Percentiles rank a stretch among this genome's conserved stretches.
Evolutionary conservation across 225 moss, liverwort and hornwort species (phyloP).

Genomic region (Thuidium tamariscinum): DNA sequence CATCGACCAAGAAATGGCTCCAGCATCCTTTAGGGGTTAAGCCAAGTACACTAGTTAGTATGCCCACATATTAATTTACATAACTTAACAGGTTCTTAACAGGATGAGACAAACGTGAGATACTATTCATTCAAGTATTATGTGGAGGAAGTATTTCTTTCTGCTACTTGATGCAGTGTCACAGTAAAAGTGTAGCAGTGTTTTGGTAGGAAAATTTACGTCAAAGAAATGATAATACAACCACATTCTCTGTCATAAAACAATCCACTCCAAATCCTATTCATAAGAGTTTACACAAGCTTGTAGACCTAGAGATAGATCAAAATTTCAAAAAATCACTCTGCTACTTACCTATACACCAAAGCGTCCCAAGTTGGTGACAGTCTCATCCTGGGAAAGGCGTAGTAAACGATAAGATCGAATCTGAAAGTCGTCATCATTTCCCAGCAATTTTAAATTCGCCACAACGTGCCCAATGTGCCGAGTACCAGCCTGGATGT

Average conservation of each 20-base stretch:
- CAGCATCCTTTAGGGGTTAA: too few relatives aligned
- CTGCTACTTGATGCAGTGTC: neutral
- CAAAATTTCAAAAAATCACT: neutral
- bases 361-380: neutral
- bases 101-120: neutral
- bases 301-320: neutral
- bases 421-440: neutral
- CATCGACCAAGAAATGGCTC: too few relatives aligned
- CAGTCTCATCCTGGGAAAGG: neutral
- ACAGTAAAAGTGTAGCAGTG: neutral
- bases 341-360: neutral
- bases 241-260: neutral
- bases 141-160: neutral
- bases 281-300: neutral
- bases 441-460: neutral
- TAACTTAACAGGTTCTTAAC: neutral
- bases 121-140: neutral
- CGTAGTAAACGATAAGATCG: neutral
- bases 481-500: neutral
- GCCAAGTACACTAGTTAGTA: neutral
- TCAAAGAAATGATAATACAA: neutral
- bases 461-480: neutral
- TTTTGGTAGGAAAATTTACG: neutral
- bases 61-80: neutral
- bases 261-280: neutral